A percentile compares a stretch with the other conserved stretches of the same genome.
phyloP scores from a whole-genome alignment of 2,329 filamentous ascomycete species.

The Piedraia hortae region DNA sequence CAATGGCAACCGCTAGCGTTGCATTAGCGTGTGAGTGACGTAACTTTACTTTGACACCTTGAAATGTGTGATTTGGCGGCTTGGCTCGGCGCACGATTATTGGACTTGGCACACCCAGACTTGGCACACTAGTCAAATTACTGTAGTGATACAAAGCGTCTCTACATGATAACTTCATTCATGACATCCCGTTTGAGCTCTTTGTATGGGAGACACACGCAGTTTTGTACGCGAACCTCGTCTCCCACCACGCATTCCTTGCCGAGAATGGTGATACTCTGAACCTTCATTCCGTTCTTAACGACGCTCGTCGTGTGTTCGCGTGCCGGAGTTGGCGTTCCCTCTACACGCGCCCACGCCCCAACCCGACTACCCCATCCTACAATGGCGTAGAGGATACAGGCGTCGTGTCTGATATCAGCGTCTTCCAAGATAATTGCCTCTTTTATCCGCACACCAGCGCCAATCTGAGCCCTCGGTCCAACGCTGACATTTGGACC shows the following conservation, averaged over 20 bases:
- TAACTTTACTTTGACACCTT: too few relatives aligned
- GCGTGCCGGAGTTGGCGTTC: slow-evolving; percentile 60
- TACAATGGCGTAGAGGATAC: slow-evolving; percentile 83
- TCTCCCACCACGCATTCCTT: slow-evolving; percentile 90
- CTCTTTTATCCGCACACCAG: slow-evolving; percentile 82
- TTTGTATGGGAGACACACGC: slow-evolving; percentile 90
- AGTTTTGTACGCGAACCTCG: slow-evolving; percentile 90
- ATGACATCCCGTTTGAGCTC: slow-evolving; percentile 83
- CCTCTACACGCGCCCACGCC: slow-evolving; percentile 94
- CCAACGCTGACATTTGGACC: slow-evolving; percentile 93
- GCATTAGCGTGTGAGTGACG: too few relatives aligned
- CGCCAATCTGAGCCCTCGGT: slow-evolving; percentile 57
- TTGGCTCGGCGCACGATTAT: too few relatives aligned
- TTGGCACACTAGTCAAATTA: too few relatives aligned
- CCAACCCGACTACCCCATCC: slow-evolving; percentile 91
- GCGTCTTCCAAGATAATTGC: slow-evolving; percentile 82
- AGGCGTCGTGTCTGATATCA: slow-evolving; percentile 91
- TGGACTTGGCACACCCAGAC: too few relatives aligned
- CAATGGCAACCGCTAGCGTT: too few relatives aligned
- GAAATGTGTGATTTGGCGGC: too few relatives aligned
- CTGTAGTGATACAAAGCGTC: too few relatives aligned
- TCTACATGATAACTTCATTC: slow-evolving; percentile 74
- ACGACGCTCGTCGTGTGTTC: slow-evolving; percentile 86
- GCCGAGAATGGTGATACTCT: slow-evolving; percentile 89
- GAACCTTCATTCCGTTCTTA: slow-evolving; percentile 95